Evolutionary conservation across 495 filamentous ascomycete genomes (phyloP).

Genomic region (Durotheca rogersii): DNA sequence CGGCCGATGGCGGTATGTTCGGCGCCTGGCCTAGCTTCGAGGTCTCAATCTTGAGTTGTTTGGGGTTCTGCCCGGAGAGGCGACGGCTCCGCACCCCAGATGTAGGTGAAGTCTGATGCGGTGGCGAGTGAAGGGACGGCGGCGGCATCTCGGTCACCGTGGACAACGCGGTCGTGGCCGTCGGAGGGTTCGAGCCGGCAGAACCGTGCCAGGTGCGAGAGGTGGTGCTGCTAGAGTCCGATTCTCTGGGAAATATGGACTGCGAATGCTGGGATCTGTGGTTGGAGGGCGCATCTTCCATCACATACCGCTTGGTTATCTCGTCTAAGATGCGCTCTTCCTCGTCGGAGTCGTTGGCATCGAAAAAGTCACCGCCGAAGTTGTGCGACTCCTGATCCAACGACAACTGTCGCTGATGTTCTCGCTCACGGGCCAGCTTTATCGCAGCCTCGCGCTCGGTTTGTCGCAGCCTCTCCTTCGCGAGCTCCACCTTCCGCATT

Average conservation of each 20-base stretch:
- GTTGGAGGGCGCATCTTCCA: constrained; percentile 80
- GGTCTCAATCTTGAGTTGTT: constrained; percentile 90
- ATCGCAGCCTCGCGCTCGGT: constrained; percentile 71
- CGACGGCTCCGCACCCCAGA: constrained; percentile 74
- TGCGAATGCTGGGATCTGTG: constrained; percentile 24
- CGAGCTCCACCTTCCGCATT: constrained; percentile 70
- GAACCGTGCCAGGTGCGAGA: constrained; percentile 88
- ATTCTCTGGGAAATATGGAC: constrained; percentile 79
- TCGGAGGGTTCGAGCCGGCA: constrained; percentile 73
- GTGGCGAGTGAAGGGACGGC: constrained; percentile 36
- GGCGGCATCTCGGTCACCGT: constrained; percentile 69
- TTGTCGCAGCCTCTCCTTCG: constrained; percentile 75
- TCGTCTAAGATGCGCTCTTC: constrained; percentile 91
- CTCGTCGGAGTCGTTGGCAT: constrained; percentile 79
- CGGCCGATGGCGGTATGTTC: constrained; percentile 39
- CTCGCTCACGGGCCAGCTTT: constrained; percentile 58
- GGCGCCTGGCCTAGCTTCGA: constrained; percentile 48
- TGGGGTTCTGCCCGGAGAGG: constrained; percentile 74
- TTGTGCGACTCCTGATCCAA: constrained; percentile 25
- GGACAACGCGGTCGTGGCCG: constrained; percentile 68
- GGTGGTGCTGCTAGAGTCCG: constrained; percentile 82
- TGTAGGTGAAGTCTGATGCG: constrained; percentile 41
- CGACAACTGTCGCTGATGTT: constrained; percentile 44
- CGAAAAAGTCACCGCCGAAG: constrained; percentile 48
- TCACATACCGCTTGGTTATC: constrained; percentile 82